Evolutionary conservation across 2,329 filamentous ascomycete genomes (phyloP), one percentile per base, ranked within the genome.

Genomic region (Xylariaceae sp.): DNA sequence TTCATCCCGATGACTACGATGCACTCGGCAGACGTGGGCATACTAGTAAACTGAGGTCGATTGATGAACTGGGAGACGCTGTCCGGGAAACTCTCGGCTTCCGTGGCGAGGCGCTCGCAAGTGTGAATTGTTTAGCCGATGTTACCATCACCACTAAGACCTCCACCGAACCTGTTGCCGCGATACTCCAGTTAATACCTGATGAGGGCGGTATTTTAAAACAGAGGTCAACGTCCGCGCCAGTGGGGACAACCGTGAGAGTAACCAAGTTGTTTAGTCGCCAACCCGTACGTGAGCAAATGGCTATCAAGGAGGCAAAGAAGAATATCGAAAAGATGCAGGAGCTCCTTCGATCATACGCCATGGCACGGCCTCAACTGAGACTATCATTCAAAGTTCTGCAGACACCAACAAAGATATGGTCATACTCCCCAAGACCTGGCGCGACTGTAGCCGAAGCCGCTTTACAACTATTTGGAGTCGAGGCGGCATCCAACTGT

Each of bases 101-200:
- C 65, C 80, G 88, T 37, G 88, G 88, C 26, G 82, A 89, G 65
- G 87, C 87, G 12, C 72, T 92, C 56, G 85, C 87, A 40, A 84
- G 82, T 67, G 77, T 79, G 55, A 85, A 81, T 56, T 76, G 79
- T 42, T 66, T 89, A 54, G 83, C 81, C 39, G 74, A 76, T 3
- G 71, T 91, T 43, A 73, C 71, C 6, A 72, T 91, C 49, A 86
- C 77, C 11, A 91, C 88, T 3, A 80, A 81, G 58, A 81, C 82
- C 2, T 73, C 79, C 34, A 76, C 76, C 2, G 86, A 90, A 57
- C 68, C 76, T 1, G 75, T 86, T 5, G 87, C 83, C 1, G 73
- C 73, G 3, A 65, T 67, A 6, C 67, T 84, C n/a, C 69, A 70
- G 4, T 61, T 86, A 6, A 65, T 67, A 8, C 65, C 68, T 7